phyloP scores from a whole-genome alignment of 2,329 filamentous ascomycete species.

The Phaeosphaeriaceae sp. region DNA sequence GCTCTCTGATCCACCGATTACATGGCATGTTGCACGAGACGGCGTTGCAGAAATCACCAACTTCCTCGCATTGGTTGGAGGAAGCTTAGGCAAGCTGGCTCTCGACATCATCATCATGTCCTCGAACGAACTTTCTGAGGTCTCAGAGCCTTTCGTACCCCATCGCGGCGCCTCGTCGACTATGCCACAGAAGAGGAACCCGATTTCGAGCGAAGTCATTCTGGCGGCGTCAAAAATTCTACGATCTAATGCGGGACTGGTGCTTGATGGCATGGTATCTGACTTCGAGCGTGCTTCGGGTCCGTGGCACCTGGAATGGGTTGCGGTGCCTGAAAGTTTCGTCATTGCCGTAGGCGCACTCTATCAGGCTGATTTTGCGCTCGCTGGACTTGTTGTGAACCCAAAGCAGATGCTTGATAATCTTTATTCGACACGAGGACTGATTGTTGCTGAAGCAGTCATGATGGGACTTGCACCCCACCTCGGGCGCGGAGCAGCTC shows the following conservation, averaged over 20 bases:
- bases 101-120: conserved; percentile 66
- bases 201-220: conserved; percentile 65
- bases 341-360: conserved; percentile 62
- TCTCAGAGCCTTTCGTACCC: conserved; percentile 59
- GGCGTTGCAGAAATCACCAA: conserved; percentile 62
- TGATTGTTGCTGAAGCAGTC: conserved; percentile 67
- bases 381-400: conserved; percentile 62
- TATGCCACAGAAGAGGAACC: conserved; percentile 61
- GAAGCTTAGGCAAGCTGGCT: conserved; percentile 63
- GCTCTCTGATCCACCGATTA: conserved; percentile 60
- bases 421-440: conserved; percentile 58
- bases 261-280: conserved; percentile 64
- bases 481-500: conserved; percentile 61
- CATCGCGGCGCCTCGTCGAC: conserved; percentile 46
- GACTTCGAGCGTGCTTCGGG: conserved; percentile 67
- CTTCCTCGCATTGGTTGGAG: conserved; percentile 62
- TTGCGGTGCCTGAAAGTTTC: conserved; percentile 63
- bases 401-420: conserved; percentile 59
- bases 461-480: conserved; percentile 67
- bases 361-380: conserved; percentile 62
- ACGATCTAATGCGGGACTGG: conserved; percentile 60
- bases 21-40: conserved; percentile 66
- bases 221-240: conserved; percentile 64
- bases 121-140: conserved; percentile 63
- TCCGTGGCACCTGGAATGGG: conserved; percentile 68